These are phyloP conservation scores for Lasiosphaeria ovina DNA, from an alignment of 495 filamentous ascomycete species.

Conservation along the genomic window DNA sequence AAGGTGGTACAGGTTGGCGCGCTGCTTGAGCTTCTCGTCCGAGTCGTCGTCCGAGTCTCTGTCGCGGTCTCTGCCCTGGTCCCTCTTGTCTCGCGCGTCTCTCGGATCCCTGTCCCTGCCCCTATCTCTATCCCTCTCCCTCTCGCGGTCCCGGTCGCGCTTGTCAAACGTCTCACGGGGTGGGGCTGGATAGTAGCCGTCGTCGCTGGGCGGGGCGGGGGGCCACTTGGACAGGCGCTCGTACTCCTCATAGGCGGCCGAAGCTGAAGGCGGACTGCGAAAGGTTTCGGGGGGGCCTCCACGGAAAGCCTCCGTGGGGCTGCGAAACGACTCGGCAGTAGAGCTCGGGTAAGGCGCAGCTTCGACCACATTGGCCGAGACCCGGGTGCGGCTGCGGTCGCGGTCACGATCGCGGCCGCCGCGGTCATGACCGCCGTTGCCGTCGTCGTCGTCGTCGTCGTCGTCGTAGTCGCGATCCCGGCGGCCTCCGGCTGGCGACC, in stretches of 20 bases:
- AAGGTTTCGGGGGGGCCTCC: too few relatives aligned
- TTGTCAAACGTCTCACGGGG: conserved; percentile 18
- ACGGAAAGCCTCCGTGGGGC: conserved; percentile 10
- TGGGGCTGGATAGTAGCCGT: conserved; percentile 23
- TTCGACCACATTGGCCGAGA: conserved; percentile 34
- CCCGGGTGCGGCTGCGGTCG: conserved; percentile 43
- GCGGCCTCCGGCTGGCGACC: conserved; percentile 52
- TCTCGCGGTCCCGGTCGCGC: conserved; percentile 2
- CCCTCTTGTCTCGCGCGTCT: conserved; percentile 9
- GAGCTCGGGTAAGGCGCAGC: conserved; percentile 50
- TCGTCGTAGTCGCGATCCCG: conserved; percentile 15
- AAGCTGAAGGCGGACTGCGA: conserved; percentile 6
- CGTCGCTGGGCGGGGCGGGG: conserved; percentile 26
- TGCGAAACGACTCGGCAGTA: conserved; percentile 33
- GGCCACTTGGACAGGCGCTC: conserved; percentile 33
- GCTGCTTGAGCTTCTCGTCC: conserved; percentile 17
- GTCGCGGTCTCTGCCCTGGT: conserved; percentile 30
- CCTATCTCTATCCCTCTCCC: conserved; percentile 2
- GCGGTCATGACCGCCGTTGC: conserved; percentile 60
- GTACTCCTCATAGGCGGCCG: conserved; percentile 28
- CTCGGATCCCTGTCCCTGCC: neutral
- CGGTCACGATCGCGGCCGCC: conserved; percentile 28
- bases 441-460: conserved; percentile 30
- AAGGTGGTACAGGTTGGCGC: conserved; percentile 17
- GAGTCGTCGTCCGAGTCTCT: conserved; percentile 17